phyloP scores from a whole-genome alignment of 352 stramenopile genomes.

The Globisporangium nodosum region DNA sequence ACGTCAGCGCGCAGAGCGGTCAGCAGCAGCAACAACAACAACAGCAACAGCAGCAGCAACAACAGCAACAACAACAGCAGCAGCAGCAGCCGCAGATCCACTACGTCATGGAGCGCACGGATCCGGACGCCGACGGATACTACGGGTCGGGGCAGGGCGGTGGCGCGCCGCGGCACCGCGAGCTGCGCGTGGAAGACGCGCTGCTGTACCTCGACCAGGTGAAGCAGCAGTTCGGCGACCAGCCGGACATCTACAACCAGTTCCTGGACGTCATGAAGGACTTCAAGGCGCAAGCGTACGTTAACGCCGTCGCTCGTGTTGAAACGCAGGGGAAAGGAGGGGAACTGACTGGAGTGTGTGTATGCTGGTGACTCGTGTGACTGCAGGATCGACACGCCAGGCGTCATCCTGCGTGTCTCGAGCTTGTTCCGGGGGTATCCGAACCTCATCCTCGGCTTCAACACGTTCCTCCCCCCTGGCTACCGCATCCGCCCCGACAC shows the following conservation, averaged over 20 bases:
- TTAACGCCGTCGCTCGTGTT: not conserved
- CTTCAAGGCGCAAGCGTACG: conserved; percentile 95
- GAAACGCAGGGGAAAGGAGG: too few relatives aligned
- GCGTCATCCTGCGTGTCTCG: conserved; percentile 97
- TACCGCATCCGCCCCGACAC: conserved; percentile 85
- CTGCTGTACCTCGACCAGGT: conserved; percentile 99
- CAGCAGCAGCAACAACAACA: conserved; percentile 32
- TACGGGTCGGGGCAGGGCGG: conserved; percentile 18
- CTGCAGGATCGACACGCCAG: conserved; percentile 95
- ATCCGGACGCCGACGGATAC: conserved; percentile 30
- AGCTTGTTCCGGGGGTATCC: conserved; percentile 98
- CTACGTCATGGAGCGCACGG: conserved; percentile 51
- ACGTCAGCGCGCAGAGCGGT: conserved; percentile 7
- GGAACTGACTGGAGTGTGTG: not conserved
- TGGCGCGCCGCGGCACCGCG: conserved; percentile 47
- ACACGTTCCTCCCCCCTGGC: conserved; percentile 97
- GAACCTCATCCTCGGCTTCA: conserved; percentile 98
- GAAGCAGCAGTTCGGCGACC: conserved; percentile 99
- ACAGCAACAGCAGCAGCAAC: conserved; percentile 34
- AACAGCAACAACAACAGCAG: conserved; percentile 14
- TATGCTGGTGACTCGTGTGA: not conserved
- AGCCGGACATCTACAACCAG: conserved; percentile 99
- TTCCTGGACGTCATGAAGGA: conserved; percentile 99
- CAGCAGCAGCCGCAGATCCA: conserved; percentile 29
- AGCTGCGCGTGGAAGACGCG: conserved; percentile 96